phyloP scores from a whole-genome alignment of 1,284 basidiomycete species.

The Ganoderma boninense region DNA sequence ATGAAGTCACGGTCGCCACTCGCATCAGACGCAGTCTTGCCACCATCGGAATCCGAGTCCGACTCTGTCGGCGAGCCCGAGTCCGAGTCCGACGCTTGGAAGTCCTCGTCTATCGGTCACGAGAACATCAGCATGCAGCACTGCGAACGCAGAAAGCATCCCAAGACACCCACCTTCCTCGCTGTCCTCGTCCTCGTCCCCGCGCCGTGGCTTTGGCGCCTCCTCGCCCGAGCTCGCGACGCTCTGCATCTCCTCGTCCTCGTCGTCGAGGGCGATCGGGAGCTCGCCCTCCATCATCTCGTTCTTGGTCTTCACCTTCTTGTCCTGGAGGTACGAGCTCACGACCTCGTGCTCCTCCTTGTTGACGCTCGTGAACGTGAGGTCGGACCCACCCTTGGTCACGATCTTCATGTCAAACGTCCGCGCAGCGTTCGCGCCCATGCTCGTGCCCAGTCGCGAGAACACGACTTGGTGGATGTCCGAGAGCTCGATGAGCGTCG shows the following conservation, averaged over 20 bases:
- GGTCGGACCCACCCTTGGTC: constrained; percentile 83
- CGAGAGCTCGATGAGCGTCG: constrained; percentile 89
- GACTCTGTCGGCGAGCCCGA: constrained; percentile 83
- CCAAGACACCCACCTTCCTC: constrained; percentile 73
- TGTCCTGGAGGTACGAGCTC: constrained; percentile 86
- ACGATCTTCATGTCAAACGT: constrained; percentile 97
- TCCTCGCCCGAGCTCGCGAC: constrained; percentile 77
- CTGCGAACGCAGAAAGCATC: background rate
- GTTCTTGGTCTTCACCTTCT: constrained; percentile 95
- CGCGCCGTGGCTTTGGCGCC: constrained; percentile 58
- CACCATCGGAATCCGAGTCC: constrained; percentile 78
- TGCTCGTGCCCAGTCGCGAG: constrained; percentile 93
- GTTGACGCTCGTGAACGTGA: constrained; percentile 93
- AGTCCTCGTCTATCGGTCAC: constrained; percentile 76
- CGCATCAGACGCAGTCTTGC: constrained; percentile 82
- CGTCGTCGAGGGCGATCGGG: constrained; percentile 77
- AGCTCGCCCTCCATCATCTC: constrained; percentile 94
- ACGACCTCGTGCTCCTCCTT: constrained; percentile 95
- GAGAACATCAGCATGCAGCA: background rate
- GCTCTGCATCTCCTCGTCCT: constrained; percentile 88
- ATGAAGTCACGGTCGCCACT: constrained; percentile 74
- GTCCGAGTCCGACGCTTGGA: constrained; percentile 86
- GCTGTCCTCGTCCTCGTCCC: constrained; percentile 77
- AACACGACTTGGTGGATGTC: constrained; percentile 95
- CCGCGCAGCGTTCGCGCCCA: constrained; percentile 83